Percentiles rank a stretch among this genome's conserved stretches.
phyloP scores from a whole-genome alignment of 2,329 filamentous ascomycete genomes.

The Fusarium liriodendri region DNA sequence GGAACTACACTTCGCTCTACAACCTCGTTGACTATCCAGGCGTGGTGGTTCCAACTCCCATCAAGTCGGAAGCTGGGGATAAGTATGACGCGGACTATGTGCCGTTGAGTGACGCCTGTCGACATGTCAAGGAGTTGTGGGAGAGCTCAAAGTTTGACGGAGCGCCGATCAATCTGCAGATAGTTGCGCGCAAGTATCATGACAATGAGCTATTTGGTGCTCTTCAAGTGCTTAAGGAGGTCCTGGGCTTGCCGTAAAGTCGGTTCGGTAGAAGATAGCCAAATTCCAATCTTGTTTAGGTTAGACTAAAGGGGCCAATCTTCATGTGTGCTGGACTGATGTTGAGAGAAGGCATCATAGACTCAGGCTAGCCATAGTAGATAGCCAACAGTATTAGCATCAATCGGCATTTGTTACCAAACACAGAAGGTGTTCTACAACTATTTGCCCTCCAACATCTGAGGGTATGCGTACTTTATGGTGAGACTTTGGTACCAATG shows the following conservation, averaged over 20 bases:
- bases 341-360: background rate
- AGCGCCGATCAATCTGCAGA: slow-evolving; percentile 48
- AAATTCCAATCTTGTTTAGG: background rate
- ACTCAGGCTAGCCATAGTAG: no score
- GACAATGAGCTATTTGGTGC: slow-evolving; percentile 51
- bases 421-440: no score
- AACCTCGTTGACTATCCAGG: slow-evolving; percentile 51
- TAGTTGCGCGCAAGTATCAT: slow-evolving; percentile 48
- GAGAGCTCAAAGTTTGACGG: slow-evolving; percentile 47
- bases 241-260: slow-evolving; percentile 8
- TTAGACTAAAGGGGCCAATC: background rate
- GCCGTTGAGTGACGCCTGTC: slow-evolving; percentile 46
- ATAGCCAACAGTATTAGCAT: no score
- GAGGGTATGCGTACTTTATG: no score
- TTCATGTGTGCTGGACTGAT: background rate
- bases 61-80: slow-evolving; percentile 46
- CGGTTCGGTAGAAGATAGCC: background rate
- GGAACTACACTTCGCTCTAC: background rate
- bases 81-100: slow-evolving; percentile 31
- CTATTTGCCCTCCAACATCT: no score
- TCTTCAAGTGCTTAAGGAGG: slow-evolving; percentile 32
- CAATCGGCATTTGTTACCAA: no score
- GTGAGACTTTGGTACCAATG: no score
- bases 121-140: slow-evolving; percentile 48
- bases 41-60: slow-evolving; percentile 36